Evolutionary conservation across 2,329 filamentous ascomycete genomes (phyloP).

Genomic region (Sclerotinia spermophila): DNA sequence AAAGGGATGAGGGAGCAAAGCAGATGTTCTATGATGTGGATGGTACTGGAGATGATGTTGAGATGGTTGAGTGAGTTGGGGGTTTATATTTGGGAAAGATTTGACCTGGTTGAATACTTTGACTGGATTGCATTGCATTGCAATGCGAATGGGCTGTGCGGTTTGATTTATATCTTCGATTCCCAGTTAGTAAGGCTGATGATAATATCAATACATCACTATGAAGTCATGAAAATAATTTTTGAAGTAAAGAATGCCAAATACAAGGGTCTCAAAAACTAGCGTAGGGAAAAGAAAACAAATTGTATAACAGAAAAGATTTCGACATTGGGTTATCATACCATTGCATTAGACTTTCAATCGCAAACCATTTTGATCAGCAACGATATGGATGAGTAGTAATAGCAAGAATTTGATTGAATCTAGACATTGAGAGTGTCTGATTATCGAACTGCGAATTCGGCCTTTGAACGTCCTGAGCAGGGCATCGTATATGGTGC

Average conservation of each 20-base stretch:
- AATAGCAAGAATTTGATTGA: neutral
- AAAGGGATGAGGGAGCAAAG: neutral
- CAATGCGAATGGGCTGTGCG: neutral
- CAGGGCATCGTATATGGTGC: neutral
- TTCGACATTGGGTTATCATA: neutral
- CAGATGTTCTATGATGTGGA: neutral
- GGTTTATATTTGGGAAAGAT: fast-evolving
- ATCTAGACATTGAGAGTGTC: neutral
- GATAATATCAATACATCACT: neutral
- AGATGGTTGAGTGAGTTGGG: neutral
- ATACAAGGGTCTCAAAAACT: neutral
- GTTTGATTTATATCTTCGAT: neutral
- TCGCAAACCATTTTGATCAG: neutral
- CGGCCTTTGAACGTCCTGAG: neutral
- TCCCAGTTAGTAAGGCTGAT: neutral
- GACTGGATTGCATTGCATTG: neutral
- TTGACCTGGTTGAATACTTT: neutral
- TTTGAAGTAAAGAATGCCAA: neutral
- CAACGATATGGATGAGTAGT: neutral
- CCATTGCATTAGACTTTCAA: neutral
- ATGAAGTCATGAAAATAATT: fast-evolving
- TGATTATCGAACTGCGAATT: neutral
- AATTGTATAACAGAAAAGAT: neutral
- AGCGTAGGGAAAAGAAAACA: fast-evolving
- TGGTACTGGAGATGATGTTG: neutral